phyloP scores from a whole-genome alignment of 768 basidiomycete genomes.

The Pleurotus citrinopileatus region DNA sequence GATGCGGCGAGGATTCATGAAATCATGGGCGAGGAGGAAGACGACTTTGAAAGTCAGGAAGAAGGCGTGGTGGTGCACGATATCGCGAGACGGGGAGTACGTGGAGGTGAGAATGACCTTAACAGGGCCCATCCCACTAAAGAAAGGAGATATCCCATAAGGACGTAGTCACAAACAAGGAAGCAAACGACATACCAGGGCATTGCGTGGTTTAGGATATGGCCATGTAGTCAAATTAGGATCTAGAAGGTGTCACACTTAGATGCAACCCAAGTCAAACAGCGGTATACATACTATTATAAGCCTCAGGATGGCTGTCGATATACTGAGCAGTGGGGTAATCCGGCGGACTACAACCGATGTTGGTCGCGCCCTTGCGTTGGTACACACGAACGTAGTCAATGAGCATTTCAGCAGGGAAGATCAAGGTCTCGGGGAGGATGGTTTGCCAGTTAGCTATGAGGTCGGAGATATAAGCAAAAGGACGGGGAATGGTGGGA shows the following conservation, averaged over 20 bases:
- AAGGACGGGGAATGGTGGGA: background rate
- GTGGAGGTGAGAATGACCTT: no score
- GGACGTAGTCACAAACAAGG: no score
- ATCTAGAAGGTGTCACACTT: slow-evolving; percentile 23
- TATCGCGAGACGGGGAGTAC: background rate
- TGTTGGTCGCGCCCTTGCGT: slow-evolving; percentile 48
- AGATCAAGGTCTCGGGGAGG: slow-evolving; percentile 52
- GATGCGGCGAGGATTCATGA: background rate
- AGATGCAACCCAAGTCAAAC: background rate
- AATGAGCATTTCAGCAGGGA: slow-evolving; percentile 68
- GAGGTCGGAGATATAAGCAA: slow-evolving; percentile 9
- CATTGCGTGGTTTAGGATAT: slow-evolving; percentile 39
- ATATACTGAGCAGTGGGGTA: slow-evolving; percentile 71
- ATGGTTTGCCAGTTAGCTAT: slow-evolving; percentile 65
- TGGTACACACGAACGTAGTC: slow-evolving; percentile 88
- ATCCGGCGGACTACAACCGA: slow-evolving; percentile 64
- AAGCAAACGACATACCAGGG: slow-evolving; percentile 18
- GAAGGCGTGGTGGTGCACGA: background rate
- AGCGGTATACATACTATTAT: slow-evolving; percentile 44
- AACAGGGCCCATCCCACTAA: no score
- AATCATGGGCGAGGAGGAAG: background rate
- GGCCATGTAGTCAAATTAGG: slow-evolving; percentile 41
- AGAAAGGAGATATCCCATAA: no score
- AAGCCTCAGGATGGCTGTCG: slow-evolving; percentile 50
- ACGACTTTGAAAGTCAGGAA: background rate